Evolutionary conservation across 2,329 filamentous ascomycete species (phyloP).

Genomic region (Ophiocordyceps sinensis): DNA sequence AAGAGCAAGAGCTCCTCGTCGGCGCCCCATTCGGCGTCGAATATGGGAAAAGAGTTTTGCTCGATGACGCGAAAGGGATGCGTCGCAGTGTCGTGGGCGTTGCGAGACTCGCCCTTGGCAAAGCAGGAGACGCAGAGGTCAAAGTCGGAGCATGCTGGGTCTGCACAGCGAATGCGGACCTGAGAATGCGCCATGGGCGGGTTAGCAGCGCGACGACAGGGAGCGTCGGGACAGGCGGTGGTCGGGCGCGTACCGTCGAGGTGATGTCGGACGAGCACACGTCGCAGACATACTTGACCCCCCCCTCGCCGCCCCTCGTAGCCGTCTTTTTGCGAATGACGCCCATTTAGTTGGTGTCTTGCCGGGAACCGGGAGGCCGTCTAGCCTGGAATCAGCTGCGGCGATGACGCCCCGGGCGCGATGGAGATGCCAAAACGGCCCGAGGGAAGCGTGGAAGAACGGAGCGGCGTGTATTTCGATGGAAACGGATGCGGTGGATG

Average conservation of each 20-base stretch:
- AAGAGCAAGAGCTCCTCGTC: slow-evolving; percentile 90
- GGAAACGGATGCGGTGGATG: neutral
- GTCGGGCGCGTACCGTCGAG: slow-evolving; percentile 59
- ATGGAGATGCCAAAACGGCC: neutral
- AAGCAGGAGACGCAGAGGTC: slow-evolving; percentile 96
- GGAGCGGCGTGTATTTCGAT: slow-evolving; percentile 6
- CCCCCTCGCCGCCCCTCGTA: slow-evolving; percentile 69
- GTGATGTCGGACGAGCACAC: slow-evolving; percentile 95
- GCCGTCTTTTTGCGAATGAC: slow-evolving; percentile 94
- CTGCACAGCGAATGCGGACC: slow-evolving; percentile 90
- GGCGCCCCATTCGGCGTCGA: slow-evolving; percentile 86
- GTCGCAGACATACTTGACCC: slow-evolving; percentile 94
- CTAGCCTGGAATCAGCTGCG: too few species aligned
- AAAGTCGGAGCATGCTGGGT: slow-evolving; percentile 74
- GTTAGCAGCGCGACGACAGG: neutral
- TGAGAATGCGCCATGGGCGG: slow-evolving; percentile 21
- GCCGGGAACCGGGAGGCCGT: neutral
- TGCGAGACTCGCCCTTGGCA: slow-evolving; percentile 62
- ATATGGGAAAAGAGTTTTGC: slow-evolving; percentile 96
- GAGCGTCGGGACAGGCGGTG: neutral
- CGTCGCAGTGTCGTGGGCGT: slow-evolving; percentile 71
- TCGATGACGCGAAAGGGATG: slow-evolving; percentile 92
- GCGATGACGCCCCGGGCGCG: neutral
- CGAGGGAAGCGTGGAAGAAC: neutral
- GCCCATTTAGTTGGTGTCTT: slow-evolving; percentile 45